Evolutionary conservation across 768 basidiomycete species (phyloP).

Genomic region (Lyophyllum atratum): DNA sequence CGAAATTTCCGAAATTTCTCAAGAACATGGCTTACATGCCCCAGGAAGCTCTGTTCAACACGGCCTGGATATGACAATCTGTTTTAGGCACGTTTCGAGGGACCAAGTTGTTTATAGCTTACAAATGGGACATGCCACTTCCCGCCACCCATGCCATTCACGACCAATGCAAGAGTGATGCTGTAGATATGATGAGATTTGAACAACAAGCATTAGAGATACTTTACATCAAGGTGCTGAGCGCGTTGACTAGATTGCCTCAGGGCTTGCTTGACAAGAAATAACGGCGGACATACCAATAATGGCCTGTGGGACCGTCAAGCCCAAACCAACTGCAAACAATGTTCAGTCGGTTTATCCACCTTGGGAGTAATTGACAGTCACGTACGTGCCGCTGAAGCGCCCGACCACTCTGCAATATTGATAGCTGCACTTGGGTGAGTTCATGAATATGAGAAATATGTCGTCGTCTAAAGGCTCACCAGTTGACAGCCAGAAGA

Average conservation of each 20-base stretch:
- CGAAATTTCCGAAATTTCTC: neutral
- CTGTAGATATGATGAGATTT: conserved; percentile 4
- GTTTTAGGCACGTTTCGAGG: no score
- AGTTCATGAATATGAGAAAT: neutral
- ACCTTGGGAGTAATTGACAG: no score
- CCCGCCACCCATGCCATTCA: conserved; percentile 31
- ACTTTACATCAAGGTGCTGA: conserved; percentile 6
- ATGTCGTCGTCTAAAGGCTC: neutral
- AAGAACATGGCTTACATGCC: conserved; percentile 20
- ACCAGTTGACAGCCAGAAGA: conserved; percentile 35
- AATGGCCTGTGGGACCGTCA: conserved; percentile 28
- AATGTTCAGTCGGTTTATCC: neutral
- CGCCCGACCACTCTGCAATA: conserved; percentile 34
- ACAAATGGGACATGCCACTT: conserved; percentile 35
- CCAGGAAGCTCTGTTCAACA: conserved; percentile 28
- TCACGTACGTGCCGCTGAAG: conserved; percentile 26
- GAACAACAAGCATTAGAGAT: neutral
- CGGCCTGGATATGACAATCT: conserved; percentile 15
- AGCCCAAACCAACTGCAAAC: conserved; percentile 25
- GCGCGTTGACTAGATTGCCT: conserved; percentile 1
- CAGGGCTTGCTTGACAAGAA: neutral
- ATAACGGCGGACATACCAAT: conserved; percentile 14
- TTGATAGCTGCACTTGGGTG: conserved; percentile 24
- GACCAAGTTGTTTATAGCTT: conserved; percentile 3
- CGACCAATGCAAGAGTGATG: conserved; percentile 26